A percentile compares a stretch with the other conserved stretches of the same genome.
Evolutionary conservation across 371 early-diverging fungal genomes (phyloP).

Genomic region (Saksenaea vasiformis): DNA sequence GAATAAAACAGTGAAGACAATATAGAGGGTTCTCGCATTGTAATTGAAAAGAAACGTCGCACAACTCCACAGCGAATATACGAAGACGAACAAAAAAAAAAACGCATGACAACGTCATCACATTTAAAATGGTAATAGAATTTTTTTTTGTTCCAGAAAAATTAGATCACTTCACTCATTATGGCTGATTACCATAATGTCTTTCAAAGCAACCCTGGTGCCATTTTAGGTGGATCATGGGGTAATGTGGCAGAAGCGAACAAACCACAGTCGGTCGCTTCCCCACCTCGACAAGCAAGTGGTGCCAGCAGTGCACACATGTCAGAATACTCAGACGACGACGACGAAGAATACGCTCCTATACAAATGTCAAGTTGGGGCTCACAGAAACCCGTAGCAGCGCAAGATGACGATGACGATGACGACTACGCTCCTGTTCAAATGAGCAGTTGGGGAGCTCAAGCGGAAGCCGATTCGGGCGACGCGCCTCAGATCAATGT

Average conservation of each 20-base stretch:
- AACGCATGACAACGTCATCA: too few species aligned
- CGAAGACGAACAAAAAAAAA: too few species aligned
- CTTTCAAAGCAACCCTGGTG: conserved; percentile 6
- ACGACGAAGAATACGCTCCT: conserved; percentile 20
- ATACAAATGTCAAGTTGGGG: conserved; percentile 24
- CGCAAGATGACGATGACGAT: conserved; percentile 4
- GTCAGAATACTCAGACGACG: conserved; percentile 12
- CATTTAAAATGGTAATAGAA: not conserved
- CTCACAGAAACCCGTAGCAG: not conserved
- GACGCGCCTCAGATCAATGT: conserved; percentile 31
- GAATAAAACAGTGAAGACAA: too few species aligned
- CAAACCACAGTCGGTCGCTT: not conserved
- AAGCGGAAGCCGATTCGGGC: not conserved
- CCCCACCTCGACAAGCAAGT: not conserved
- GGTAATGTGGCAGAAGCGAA: not conserved
- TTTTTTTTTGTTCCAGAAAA: not conserved
- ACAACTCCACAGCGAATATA: too few species aligned
- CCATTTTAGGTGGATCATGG: conserved; percentile 1
- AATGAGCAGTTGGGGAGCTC: conserved; percentile 14
- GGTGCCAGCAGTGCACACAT: conserved; percentile 4
- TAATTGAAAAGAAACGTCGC: too few species aligned
- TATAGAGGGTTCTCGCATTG: too few species aligned
- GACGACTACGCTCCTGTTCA: conserved; percentile 17
- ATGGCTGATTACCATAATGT: conserved; percentile 7
- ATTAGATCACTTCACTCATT: not conserved